phyloP scores from a whole-genome alignment of 257 asterid genomes.

The Nicotiana obtusifolia region DNA sequence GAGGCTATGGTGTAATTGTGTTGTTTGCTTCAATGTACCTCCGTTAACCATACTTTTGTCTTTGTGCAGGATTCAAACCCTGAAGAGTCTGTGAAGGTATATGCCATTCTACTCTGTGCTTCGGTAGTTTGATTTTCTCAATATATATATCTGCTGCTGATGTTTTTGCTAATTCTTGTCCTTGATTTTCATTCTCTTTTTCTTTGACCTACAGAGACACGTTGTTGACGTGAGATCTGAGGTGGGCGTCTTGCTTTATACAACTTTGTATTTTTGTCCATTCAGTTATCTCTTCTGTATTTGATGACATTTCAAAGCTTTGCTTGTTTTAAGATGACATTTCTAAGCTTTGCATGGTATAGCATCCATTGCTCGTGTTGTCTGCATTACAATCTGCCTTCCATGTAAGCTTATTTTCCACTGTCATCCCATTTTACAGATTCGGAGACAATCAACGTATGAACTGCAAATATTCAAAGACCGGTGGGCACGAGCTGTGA shows the following conservation, averaged over 20 bases:
- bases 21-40: background rate
- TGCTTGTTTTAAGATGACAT: background rate
- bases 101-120: background rate
- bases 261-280: background rate
- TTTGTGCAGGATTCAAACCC: constrained; percentile 37
- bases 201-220: constrained; percentile 37
- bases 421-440: background rate
- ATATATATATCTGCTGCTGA: background rate
- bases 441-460: constrained; percentile 34
- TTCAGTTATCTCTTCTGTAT: background rate
- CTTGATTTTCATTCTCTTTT: background rate
- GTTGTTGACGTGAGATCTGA: constrained; percentile 68
- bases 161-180: background rate
- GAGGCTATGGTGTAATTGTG: background rate
- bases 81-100: constrained; percentile 48
- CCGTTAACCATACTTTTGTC: background rate
- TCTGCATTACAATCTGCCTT: background rate
- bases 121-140: background rate
- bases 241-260: constrained; percentile 39
- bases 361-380: background rate
- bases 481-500: constrained; percentile 73
- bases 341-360: background rate
- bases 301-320: background rate
- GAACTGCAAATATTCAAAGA: constrained; percentile 68
- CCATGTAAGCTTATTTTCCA: background rate